These are phyloP conservation scores for Leishmania martiniquensis DNA, from an alignment of 208 protist genomes.

Conservation along the genomic window DNA sequence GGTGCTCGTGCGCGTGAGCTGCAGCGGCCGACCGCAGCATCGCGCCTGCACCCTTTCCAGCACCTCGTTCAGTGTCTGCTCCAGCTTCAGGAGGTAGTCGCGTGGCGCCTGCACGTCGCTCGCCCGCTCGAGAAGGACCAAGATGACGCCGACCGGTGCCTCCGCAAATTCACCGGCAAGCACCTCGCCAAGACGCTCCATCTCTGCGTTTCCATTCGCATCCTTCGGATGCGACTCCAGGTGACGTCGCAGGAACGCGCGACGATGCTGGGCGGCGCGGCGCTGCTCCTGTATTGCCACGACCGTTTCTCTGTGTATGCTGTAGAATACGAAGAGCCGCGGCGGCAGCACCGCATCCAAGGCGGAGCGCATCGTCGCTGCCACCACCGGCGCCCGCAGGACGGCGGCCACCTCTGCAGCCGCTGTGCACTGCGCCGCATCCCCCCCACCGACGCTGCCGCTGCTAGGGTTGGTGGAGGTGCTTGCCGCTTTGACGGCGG, in stretches of 20 bases:
- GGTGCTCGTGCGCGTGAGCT: conserved; percentile 15
- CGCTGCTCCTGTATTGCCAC: conserved; percentile 29
- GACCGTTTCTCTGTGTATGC: conserved; percentile 22
- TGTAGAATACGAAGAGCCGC: conserved; percentile 41
- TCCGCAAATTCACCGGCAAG: conserved; percentile 10
- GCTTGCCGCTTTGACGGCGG: no score
- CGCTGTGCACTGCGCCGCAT: not conserved
- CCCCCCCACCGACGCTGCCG: not conserved
- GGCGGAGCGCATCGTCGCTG: conserved; percentile 18
- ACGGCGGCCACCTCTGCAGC: not conserved
- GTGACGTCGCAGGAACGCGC: conserved; percentile 2
- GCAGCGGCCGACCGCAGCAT: conserved; percentile 40
- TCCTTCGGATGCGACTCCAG: conserved; percentile 26
- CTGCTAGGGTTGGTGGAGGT: no score
- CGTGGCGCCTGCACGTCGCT: conserved; percentile 39
- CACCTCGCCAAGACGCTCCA: conserved; percentile 15
- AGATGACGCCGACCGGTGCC: conserved; percentile 30
- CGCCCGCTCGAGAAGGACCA: conserved; percentile 48
- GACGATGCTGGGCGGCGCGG: conserved; percentile 17
- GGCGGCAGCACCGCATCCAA: conserved; percentile 47
- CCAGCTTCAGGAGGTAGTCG: conserved; percentile 37
- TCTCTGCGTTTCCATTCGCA: conserved; percentile 9
- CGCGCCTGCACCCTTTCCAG: conserved; percentile 30
- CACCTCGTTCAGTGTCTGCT: conserved; percentile 38
- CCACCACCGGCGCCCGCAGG: conserved; percentile 22